Percentiles rank a stretch among this genome's conserved stretches.
Conservation (phyloP, 164 flowering plant genomes). For the Aristolochia fimbriata region DNA sequence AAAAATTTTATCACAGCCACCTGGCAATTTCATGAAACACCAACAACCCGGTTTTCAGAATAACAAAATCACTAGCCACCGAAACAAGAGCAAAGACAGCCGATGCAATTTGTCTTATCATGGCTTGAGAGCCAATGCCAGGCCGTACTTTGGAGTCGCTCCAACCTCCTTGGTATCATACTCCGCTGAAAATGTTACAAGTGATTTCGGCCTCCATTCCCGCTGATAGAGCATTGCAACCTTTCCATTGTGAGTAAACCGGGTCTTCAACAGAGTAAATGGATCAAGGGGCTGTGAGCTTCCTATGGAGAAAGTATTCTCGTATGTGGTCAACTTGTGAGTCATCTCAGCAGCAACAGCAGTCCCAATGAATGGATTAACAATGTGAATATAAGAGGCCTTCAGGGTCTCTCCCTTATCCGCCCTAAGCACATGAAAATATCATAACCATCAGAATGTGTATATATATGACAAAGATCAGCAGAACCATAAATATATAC, state of each 20-base stretch:
- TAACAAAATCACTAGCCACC: too few species aligned
- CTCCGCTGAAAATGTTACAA: slow-evolving; percentile 55
- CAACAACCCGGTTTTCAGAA: too few species aligned
- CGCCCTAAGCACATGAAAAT: slow-evolving; percentile 22
- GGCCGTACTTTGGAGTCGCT: slow-evolving; percentile 41
- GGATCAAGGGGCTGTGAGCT: slow-evolving; percentile 47
- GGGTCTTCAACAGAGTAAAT: slow-evolving; percentile 38
- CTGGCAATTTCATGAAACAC: too few species aligned
- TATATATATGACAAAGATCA: too few species aligned
- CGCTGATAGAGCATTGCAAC: slow-evolving; percentile 38
- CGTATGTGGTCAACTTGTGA: slow-evolving; percentile 39
- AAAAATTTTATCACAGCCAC: too few species aligned
- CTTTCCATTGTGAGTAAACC: slow-evolving; percentile 40
- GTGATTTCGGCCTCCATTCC: slow-evolving; percentile 77
- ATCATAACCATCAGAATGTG: too few species aligned
- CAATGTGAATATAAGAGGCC: slow-evolving; percentile 52
- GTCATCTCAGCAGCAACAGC: slow-evolving; percentile 68
- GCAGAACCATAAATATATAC: too few species aligned
- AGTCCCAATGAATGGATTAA: slow-evolving; percentile 34
- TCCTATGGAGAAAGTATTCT: slow-evolving; percentile 56
- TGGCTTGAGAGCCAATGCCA: slow-evolving; percentile 65
- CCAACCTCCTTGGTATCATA: slow-evolving; percentile 34
- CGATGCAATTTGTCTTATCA: slow-evolving; percentile 13
- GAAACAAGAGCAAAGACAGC: too few species aligned
- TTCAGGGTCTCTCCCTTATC: slow-evolving; percentile 65